Conservation (phyloP, 345 rosid species). For the Clausena lansium region DNA sequence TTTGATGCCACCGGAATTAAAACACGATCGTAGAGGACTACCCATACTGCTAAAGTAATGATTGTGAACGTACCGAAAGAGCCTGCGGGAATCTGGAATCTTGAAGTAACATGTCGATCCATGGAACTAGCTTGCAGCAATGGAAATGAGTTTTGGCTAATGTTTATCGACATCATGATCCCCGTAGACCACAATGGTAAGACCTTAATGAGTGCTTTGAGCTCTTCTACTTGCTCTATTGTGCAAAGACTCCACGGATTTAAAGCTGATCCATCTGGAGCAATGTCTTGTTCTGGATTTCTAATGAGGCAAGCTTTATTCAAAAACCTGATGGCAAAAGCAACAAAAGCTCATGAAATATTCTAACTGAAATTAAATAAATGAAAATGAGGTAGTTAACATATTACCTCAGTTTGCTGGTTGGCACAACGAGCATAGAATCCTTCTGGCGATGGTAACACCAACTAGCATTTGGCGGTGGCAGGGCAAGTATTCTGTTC, state of each 20-base stretch:
- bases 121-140: slow-evolving; percentile 71
- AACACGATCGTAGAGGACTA: slow-evolving; percentile 65
- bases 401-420: slow-evolving; percentile 51
- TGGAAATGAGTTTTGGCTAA: slow-evolving; percentile 61
- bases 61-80: slow-evolving; percentile 59
- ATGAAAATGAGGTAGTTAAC: background rate
- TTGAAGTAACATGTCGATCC: slow-evolving; percentile 59
- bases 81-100: slow-evolving; percentile 75
- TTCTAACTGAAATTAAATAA: background rate
- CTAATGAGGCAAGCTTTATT: slow-evolving; percentile 67
- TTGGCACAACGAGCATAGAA: slow-evolving; percentile 46
- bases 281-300: slow-evolving; percentile 47
- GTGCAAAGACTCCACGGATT: slow-evolving; percentile 80
- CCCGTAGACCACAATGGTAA: slow-evolving; percentile 86
- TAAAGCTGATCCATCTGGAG: slow-evolving; percentile 55
- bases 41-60: slow-evolving; percentile 49
- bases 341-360: slow-evolving; percentile 3
- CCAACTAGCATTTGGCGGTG: slow-evolving; percentile 32
- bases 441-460: slow-evolving; percentile 50
- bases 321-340: slow-evolving; percentile 48
- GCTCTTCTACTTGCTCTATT: slow-evolving; percentile 76
- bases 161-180: slow-evolving; percentile 56
- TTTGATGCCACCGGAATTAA: slow-evolving; percentile 68
- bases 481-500: slow-evolving; percentile 48
- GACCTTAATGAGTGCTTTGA: slow-evolving; percentile 70